Evolutionary conservation across 768 basidiomycete genomes (phyloP).

Genomic region (Xerocomus brunneocitrinus): DNA sequence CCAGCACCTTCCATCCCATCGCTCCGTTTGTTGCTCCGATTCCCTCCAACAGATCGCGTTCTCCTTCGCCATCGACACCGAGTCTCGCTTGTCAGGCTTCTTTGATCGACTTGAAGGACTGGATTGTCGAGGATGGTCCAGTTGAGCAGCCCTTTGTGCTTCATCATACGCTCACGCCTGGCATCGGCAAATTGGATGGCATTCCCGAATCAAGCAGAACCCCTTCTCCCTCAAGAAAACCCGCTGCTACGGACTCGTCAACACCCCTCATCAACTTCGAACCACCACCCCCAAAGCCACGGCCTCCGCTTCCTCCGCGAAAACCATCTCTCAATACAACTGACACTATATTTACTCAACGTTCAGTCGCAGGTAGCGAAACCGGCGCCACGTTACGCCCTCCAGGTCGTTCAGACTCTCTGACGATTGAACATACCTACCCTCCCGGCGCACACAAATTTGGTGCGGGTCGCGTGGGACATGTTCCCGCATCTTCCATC

Average conservation of each 20-base stretch:
- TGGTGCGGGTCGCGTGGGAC: slow-evolving; percentile 35
- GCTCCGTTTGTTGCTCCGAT: slow-evolving; percentile 31
- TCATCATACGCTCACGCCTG: slow-evolving; percentile 8
- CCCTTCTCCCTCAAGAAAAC: slow-evolving; percentile 17
- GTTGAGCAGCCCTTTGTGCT: slow-evolving; percentile 17
- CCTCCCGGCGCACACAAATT: slow-evolving; percentile 40
- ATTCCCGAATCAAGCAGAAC: slow-evolving; percentile 23
- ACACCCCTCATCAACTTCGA: slow-evolving; percentile 55
- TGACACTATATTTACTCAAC: slow-evolving; percentile 35
- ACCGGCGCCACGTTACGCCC: slow-evolving; percentile 18
- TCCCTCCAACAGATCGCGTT: slow-evolving; percentile 26
- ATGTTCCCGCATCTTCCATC: slow-evolving; percentile 64
- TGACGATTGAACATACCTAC: slow-evolving; percentile 57
- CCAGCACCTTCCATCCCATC: slow-evolving; percentile 41
- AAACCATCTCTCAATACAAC: slow-evolving; percentile 52
- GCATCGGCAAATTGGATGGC: slow-evolving; percentile 13
- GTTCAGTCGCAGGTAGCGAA: slow-evolving; percentile 13
- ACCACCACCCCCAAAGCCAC: slow-evolving; percentile 44
- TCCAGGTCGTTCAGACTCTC: slow-evolving; percentile 41
- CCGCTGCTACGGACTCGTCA: slow-evolving; percentile 10
- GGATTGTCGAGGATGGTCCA: slow-evolving; percentile 63
- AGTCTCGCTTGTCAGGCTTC: slow-evolving; percentile 46
- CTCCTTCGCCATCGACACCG: slow-evolving; percentile 47
- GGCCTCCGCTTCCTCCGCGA: slow-evolving; percentile 64
- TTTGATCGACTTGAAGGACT: slow-evolving; percentile 67